Percentiles rank a stretch among this genome's conserved stretches.
These are phyloP conservation scores for Danielia oregonensis DNA, from an alignment of 805 yeast species.

Conservation along the genomic window DNA sequence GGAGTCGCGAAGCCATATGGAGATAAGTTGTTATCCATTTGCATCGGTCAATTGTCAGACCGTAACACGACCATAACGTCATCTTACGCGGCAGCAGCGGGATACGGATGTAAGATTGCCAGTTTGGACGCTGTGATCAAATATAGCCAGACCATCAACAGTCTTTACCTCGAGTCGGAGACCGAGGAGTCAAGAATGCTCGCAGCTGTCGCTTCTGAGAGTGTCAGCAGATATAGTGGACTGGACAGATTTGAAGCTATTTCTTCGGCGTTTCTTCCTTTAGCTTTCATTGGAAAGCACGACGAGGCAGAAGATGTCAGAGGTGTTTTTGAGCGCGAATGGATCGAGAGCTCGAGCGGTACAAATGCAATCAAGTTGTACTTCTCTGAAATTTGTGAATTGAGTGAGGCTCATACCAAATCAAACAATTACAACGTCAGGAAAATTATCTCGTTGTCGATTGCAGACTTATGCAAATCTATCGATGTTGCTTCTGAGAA, in stretches of 20 bases:
- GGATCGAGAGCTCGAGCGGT: conserved; percentile 79
- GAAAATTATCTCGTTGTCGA: conserved; percentile 64
- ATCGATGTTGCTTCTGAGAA: conserved; percentile 22
- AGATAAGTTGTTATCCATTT: conserved; percentile 56
- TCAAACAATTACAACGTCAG: conserved; percentile 63
- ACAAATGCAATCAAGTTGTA: conserved; percentile 66
- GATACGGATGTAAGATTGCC: conserved; percentile 68
- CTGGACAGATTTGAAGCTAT: conserved; percentile 57
- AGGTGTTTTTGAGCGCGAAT: conserved; percentile 53
- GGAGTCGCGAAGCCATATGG: conserved; percentile 47
- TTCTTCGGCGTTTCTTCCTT: conserved; percentile 66
- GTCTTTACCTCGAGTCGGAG: conserved; percentile 54
- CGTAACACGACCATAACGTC: conserved; percentile 68
- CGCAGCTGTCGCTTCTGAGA: conserved; percentile 60
- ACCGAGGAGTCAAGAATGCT: conserved; percentile 45
- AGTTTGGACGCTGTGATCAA: conserved; percentile 47
- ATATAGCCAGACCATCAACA: conserved; percentile 48
- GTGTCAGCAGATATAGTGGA: conserved; percentile 64
- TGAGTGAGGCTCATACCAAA: conserved; percentile 47
- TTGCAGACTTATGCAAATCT: conserved; percentile 54
- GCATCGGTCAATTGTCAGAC: conserved; percentile 59
- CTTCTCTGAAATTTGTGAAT: conserved; percentile 57
- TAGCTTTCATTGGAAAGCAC: conserved; percentile 73
- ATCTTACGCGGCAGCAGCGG: conserved; percentile 77
- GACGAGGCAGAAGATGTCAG: conserved; percentile 50